These are phyloP conservation scores for Candida xiaguanensis DNA, from an alignment of 805 yeast species.

Conservation along the genomic window DNA sequence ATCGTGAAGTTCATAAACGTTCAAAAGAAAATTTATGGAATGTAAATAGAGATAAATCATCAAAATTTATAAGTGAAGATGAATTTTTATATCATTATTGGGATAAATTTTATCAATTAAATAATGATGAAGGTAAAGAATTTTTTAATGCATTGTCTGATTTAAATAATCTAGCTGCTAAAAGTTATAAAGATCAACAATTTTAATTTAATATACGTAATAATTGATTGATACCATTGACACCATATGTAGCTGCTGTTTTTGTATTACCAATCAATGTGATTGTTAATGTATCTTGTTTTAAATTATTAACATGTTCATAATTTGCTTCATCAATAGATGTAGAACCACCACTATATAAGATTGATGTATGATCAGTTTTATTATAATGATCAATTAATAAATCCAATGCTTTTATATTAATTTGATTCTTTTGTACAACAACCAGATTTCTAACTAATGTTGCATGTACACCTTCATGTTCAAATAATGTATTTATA, in stretches of 20 bases:
- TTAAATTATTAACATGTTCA: constrained; percentile 47
- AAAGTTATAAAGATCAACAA: constrained; percentile 48
- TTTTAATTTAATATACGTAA: constrained; percentile 32
- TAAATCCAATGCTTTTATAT: constrained; percentile 53
- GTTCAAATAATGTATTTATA: constrained; percentile 69
- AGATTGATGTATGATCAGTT: constrained; percentile 11
- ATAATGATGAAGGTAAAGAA: constrained; percentile 41
- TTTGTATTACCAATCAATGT: constrained; percentile 32
- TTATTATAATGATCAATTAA: constrained; percentile 37
- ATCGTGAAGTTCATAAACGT: constrained; percentile 84
- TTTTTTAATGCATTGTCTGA: constrained; percentile 48
- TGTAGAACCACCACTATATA: constrained; percentile 63
- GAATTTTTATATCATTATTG: constrained; percentile 45
- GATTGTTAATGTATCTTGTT: constrained; percentile 51
- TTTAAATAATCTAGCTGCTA: constrained; percentile 49
- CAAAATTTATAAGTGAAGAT: constrained; percentile 31
- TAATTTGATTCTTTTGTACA: constrained; percentile 62
- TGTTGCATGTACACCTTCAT: constrained; percentile 65
- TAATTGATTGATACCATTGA: constrained; percentile 68
- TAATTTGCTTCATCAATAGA: constrained; percentile 68
- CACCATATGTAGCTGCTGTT: constrained; percentile 60
- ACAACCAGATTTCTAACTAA: constrained; percentile 65
- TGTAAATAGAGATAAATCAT: constrained; percentile 43
- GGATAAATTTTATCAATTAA: constrained; percentile 43
- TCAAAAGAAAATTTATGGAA: constrained; percentile 81